phyloP scores from a whole-genome alignment of 2,329 filamentous ascomycete species.

The Xylariaceae sp. region DNA sequence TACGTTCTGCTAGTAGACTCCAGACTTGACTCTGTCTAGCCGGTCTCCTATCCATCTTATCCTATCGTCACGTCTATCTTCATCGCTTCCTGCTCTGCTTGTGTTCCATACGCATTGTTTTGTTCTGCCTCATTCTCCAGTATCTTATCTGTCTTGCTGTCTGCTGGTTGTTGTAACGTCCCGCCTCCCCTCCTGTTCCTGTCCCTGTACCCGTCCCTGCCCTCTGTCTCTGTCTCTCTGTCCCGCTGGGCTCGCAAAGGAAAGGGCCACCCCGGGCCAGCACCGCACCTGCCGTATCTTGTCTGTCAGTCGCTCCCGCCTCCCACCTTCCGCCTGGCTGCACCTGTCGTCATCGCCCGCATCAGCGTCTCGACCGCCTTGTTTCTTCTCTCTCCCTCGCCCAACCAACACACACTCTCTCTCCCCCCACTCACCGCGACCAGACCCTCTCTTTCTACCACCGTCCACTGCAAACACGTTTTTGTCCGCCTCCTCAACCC shows the following conservation, averaged over 20 bases:
- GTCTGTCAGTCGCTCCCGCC: conserved; percentile 16
- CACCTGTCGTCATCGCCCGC: conserved; percentile 33
- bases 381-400: conserved; percentile 1
- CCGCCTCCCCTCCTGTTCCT: conserved; percentile 22
- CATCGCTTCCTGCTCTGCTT: neutral
- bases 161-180: neutral
- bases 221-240: no score
- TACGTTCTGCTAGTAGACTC: neutral
- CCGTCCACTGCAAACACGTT: conserved; percentile 13
- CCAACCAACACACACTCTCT: conserved; percentile 16
- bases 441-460: neutral
- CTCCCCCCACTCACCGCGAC: neutral
- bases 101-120: neutral
- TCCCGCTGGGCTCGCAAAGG: no score
- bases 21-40: neutral
- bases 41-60: conserved; percentile 1
- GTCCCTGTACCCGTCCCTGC: neutral
- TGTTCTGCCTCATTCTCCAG: neutral
- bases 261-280: conserved; percentile 26
- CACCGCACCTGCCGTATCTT: conserved; percentile 1
- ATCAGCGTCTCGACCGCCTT: conserved; percentile 28
- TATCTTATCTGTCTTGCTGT: conserved; percentile 2
- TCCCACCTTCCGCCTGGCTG: conserved; percentile 20
- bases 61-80: neutral
- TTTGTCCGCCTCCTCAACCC: conserved; percentile 22